Conservation (phyloP, 2,329 filamentous ascomycete genomes). For the Leptodontidium sp. region DNA sequence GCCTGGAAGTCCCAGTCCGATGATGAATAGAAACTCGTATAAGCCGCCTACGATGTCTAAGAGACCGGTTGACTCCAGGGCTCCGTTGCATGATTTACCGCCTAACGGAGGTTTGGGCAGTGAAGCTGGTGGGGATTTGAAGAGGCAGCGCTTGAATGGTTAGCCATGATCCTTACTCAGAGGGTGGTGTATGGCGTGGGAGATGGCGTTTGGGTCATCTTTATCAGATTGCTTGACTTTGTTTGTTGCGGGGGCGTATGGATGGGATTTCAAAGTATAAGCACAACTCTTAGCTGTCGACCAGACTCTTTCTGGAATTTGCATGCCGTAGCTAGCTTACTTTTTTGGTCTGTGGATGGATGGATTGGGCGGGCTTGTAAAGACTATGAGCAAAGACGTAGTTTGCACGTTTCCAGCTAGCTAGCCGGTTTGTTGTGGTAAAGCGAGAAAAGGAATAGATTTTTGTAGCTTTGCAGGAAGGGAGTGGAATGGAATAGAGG, state of each 20-base stretch:
- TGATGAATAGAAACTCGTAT: conserved; percentile 66
- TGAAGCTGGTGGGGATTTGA: conserved; percentile 41
- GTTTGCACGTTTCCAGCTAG: no score
- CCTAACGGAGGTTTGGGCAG: conserved; percentile 40
- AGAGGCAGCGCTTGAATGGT: conserved; percentile 46
- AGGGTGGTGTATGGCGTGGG: not conserved
- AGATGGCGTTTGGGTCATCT: not conserved
- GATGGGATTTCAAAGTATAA: not conserved
- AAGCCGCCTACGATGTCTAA: conserved; percentile 62
- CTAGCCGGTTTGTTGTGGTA: no score
- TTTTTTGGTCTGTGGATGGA: not conserved
- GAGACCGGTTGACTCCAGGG: conserved; percentile 36
- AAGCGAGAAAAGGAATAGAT: not conserved
- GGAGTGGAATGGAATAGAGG: not conserved
- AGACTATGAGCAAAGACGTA: no score
- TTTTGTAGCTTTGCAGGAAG: not conserved
- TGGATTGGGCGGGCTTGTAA: not conserved
- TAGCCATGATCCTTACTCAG: conserved; percentile 12
- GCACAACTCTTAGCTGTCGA: not conserved
- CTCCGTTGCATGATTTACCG: conserved; percentile 43
- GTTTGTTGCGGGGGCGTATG: not conserved
- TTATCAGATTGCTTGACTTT: conserved; percentile 1
- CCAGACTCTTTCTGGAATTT: not conserved
- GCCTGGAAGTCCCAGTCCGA: conserved; percentile 62
- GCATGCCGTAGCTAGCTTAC: not conserved